Evolutionary conservation across 345 rosid species (phyloP), one percentile per base, ranked within the genome.

Genomic region (Excoecaria agallocha): DNA sequence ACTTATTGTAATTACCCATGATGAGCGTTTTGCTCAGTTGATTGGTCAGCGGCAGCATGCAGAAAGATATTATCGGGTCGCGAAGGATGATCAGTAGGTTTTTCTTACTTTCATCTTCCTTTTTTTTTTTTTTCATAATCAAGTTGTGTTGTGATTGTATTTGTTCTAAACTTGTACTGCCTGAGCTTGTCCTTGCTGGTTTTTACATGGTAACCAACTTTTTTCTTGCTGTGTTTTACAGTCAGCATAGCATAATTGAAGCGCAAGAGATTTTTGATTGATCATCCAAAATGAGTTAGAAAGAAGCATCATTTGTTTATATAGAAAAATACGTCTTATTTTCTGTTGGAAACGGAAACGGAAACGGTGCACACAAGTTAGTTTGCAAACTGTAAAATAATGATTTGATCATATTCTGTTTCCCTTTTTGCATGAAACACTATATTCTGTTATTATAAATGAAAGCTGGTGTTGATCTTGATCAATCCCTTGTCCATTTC

Each of bases 201-300:
- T 24, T 58, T 51, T 81, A 12, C 81, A 54, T 67, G 35, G 48
- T 55, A 0, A 66, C 70, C 57, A 55, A 60, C 56, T 68, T 73
- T 13, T 51, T 1, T 66, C 2, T 0, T 8, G 62, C 57, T 30
- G 39, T 57, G 64, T 19, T 19, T 80, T 50, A 30, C 74, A 94
- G 98, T 84, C 98, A 92, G 78, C 98, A 94, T 80, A 92, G 98
- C 84, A 94, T 92, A 76, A 94, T 94, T 59, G 95, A 94, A 84
- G 85, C 90, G 50, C 98, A 94, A 82, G 95, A 89, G 85, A 94
- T 92, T 72, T 94, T 92, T 63, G 96, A 92, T 71, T 92, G 87
- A 92, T 25, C 49, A 69, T 51, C 64, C 39, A 5, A 24, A 22
- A 48, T 19, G 69, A 56, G 38, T 62, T 16, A n/a, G 30, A 35